Conservation (phyloP, 2,329 filamentous ascomycete genomes). For the Neodidymelliopsis sp. region DNA sequence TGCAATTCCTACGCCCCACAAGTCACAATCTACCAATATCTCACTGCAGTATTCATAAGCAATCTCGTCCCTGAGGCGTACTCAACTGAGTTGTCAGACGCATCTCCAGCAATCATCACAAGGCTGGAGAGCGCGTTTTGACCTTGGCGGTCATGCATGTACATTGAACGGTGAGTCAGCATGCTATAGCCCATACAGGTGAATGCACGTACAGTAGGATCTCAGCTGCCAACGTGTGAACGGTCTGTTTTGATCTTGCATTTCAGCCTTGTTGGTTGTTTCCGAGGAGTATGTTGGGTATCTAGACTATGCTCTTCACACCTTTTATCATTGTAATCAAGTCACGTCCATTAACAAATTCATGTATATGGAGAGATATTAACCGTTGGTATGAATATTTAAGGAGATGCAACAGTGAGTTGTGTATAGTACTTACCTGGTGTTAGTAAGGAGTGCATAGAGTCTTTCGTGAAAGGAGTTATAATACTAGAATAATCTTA, state of each 20-base stretch:
- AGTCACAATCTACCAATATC: background rate
- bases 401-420: too few species aligned
- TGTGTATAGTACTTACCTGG: too few species aligned
- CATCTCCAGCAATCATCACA: background rate
- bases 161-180: conserved; percentile 14
- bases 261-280: background rate
- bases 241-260: too few species aligned
- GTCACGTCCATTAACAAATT: too few species aligned
- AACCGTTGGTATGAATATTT: too few species aligned
- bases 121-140: conserved; percentile 3
- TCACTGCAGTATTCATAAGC: background rate
- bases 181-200: background rate
- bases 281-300: too few species aligned
- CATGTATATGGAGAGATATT: too few species aligned
- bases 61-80: background rate
- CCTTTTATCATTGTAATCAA: too few species aligned
- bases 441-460: too few species aligned
- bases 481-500: too few species aligned
- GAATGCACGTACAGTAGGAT: background rate
- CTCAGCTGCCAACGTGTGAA: background rate
- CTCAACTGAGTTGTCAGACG: background rate
- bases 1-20: background rate
- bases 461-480: too few species aligned
- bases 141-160: conserved; percentile 12
- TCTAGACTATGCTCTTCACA: too few species aligned